Base-by-base conservation (phyloP, 805 yeast species). In the Metschnikowia dekortorum region DNA sequence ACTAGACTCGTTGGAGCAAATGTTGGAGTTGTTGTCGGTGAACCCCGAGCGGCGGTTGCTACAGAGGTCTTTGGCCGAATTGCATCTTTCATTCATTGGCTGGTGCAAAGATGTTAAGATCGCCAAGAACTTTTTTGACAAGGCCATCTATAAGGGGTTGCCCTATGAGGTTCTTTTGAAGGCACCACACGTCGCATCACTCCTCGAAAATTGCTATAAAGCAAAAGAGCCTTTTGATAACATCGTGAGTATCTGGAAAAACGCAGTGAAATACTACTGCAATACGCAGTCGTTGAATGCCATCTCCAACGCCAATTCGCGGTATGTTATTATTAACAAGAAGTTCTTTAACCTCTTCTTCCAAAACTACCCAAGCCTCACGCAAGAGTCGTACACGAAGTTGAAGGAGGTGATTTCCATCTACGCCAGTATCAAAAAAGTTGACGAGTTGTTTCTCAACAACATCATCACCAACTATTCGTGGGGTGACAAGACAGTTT, bases 391-490 rank as follows among this genome's bases (percentile, higher is more conserved):
- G 4, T 79, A 83, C 58, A 63, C 62, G 46, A 75, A 79, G 57
- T 76, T 89, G 57, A 79, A 80, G 61, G 73, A 77, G 44, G 64
- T 86, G 47, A 81, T 87, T 51, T 64, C 74, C 14, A 70, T 75
- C 33, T 85, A 85, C 63, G 75, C 81, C 46, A 73, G 73, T 43
- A 71, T 82, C 53, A 81, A 81, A 60, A 73, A 78, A 22, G 75
- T 85, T 49, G 92, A 87, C 65, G 92, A 87, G 65, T 84, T 88
- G n/a, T 87, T 89, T 61, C 79, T 89, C 66, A 89, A 88, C 65
- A 87, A 87, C 39, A 74, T 87, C 48, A 74, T 88, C 51, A 79
- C 88, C 38, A 83, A 83, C 61, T 80, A 81, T 32, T 69, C 73
- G 53, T 87, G 95, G 95, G 77, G 77, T 48, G 84, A 83, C 62